These are phyloP conservation scores for Hibiscus tridactylites DNA, from an alignment of 345 rosid genomes.

Conservation along the genomic window DNA sequence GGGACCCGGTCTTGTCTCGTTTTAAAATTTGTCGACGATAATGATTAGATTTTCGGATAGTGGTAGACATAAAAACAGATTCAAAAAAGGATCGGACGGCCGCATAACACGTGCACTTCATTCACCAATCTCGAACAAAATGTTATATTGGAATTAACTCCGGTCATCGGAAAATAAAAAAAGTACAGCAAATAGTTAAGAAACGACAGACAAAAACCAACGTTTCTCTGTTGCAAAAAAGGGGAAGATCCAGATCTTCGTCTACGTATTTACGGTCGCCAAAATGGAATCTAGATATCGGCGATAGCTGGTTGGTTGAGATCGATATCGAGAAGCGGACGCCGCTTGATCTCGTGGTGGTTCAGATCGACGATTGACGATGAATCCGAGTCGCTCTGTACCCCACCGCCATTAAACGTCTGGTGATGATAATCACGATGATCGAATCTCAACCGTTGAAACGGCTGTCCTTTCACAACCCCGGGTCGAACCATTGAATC, in stretches of 20 bases:
- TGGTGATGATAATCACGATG: slow-evolving; percentile 7
- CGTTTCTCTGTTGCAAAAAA: slow-evolving; percentile 27
- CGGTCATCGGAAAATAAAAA: too few relatives aligned
- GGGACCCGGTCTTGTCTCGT: slow-evolving; percentile 31
- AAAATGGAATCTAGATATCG: neutral
- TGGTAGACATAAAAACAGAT: too few relatives aligned
- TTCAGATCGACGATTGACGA: slow-evolving; percentile 40
- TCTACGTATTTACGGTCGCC: slow-evolving; percentile 18
- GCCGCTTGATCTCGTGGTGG: slow-evolving; percentile 18
- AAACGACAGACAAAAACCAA: neutral
- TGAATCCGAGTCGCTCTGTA: slow-evolving; percentile 56
- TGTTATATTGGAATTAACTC: too few relatives aligned
- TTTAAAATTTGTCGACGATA: too few relatives aligned
- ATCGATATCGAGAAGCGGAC: slow-evolving; percentile 43
- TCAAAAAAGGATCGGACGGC: slow-evolving; percentile 14
- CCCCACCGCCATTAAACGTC: slow-evolving; percentile 17
- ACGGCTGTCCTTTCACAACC: slow-evolving; percentile 20
- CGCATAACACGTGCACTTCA: slow-evolving; percentile 24
- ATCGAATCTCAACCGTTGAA: slow-evolving; percentile 25
- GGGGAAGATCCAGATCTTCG: slow-evolving; percentile 2
- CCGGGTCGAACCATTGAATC: slow-evolving; percentile 20
- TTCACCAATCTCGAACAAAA: slow-evolving; percentile 20
- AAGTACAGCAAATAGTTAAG: neutral
- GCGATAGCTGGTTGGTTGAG: slow-evolving; percentile 48
- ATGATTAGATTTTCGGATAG: too few relatives aligned